Conservation (phyloP, 306 rosid genomes). For the Rubus idaeus region DNA sequence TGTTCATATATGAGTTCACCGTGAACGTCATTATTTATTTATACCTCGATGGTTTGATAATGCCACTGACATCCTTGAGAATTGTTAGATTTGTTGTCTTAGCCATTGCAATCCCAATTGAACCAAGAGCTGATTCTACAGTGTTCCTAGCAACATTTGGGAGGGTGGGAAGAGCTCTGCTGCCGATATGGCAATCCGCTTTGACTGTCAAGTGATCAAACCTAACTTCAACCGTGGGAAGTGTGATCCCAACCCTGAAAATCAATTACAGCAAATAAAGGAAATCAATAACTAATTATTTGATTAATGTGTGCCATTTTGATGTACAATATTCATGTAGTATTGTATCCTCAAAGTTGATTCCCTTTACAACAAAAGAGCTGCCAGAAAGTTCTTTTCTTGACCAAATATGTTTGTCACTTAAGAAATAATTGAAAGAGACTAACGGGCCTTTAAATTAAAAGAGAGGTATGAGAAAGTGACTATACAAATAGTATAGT, state of each 20-base stretch:
- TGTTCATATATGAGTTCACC: too few relatives aligned
- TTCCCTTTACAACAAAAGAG: conserved; percentile 1
- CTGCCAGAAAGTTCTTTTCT: not conserved
- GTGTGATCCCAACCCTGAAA: conserved; percentile 83
- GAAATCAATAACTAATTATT: not conserved
- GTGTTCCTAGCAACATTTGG: conserved; percentile 66
- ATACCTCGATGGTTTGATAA: conserved; percentile 87
- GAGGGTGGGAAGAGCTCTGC: conserved; percentile 79
- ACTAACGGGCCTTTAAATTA: not conserved
- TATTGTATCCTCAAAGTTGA: too few relatives aligned
- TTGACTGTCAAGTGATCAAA: conserved; percentile 66
- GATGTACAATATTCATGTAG: not conserved
- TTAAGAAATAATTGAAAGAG: conserved; percentile 3
- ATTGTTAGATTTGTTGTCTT: conserved; percentile 81
- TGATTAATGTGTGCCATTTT: not conserved
- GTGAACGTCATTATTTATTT: not conserved
- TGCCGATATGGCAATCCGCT: conserved; percentile 74
- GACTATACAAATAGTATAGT: not conserved
- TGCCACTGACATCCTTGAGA: conserved; percentile 78
- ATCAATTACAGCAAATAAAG: not conserved
- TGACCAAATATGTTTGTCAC: not conserved
- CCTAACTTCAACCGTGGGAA: conserved; percentile 86
- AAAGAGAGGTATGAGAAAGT: not conserved
- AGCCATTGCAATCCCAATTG: conserved; percentile 52
- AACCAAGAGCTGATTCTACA: conserved; percentile 53